A percentile compares a stretch with the other conserved stretches of the same genome.
phyloP scores from a whole-genome alignment of 2,329 filamentous ascomycete species.

The Penicillium sclerotigenum region DNA sequence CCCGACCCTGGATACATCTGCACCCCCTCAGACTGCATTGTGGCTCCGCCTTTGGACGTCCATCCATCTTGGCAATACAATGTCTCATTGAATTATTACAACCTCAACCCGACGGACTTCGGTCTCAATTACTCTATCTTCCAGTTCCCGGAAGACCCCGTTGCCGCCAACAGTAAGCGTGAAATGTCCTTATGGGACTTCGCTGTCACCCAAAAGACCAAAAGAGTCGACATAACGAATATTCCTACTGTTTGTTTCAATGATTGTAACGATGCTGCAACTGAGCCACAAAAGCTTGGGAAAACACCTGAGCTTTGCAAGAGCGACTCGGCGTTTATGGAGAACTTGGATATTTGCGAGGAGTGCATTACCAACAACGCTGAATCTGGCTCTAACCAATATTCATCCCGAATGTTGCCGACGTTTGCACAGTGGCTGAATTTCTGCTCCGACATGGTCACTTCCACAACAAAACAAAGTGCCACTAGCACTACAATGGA shows the following conservation, averaged over 20 bases:
- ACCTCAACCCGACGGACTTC: slow-evolving; percentile 61
- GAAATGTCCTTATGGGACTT: background rate
- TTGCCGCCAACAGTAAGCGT: background rate
- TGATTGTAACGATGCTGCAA: slow-evolving; percentile 6
- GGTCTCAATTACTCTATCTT: slow-evolving; percentile 64
- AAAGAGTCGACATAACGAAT: background rate
- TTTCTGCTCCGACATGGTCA: slow-evolving; percentile 12
- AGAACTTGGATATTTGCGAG: slow-evolving; percentile 8
- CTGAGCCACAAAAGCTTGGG: slow-evolving; percentile 1
- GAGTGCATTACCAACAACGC: slow-evolving; percentile 3
- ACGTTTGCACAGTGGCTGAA: slow-evolving; percentile 17
- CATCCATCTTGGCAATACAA: slow-evolving; percentile 47
- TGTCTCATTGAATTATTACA: slow-evolving; percentile 58
- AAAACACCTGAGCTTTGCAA: slow-evolving; percentile 11
- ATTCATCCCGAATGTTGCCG: slow-evolving; percentile 10
- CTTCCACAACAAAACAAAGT: background rate
- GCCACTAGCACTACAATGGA: background rate
- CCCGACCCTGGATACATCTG: slow-evolving; percentile 41
- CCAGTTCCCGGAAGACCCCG: background rate
- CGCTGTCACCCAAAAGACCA: background rate
- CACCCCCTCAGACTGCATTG: slow-evolving; percentile 40
- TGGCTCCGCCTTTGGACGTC: slow-evolving; percentile 27
- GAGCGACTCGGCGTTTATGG: slow-evolving; percentile 11
- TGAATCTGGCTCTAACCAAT: slow-evolving; percentile 1
- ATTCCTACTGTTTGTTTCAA: slow-evolving; percentile 12